Evolutionary conservation across 1,284 basidiomycete species (phyloP).

Genomic region (Pseudozyma tsukubaensis): DNA sequence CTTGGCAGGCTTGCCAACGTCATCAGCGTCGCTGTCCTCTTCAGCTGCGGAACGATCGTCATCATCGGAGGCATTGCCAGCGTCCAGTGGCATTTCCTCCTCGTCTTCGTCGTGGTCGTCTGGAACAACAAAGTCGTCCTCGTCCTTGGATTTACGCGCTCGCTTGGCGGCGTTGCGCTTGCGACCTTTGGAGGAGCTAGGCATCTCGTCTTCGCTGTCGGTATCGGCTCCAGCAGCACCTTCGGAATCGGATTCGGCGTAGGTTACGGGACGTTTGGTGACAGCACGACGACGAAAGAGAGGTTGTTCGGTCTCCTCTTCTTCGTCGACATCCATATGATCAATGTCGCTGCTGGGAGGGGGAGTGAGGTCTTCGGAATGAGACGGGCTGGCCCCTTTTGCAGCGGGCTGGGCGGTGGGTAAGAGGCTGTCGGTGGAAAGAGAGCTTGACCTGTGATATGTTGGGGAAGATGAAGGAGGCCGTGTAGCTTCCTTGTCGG

Average conservation of each 20-base stretch:
- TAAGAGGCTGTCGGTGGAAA: slow-evolving; percentile 28
- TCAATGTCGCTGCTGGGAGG: slow-evolving; percentile 41
- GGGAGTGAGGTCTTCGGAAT: slow-evolving; percentile 43
- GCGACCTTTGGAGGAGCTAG: slow-evolving; percentile 15
- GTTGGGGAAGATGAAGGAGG: slow-evolving; percentile 37
- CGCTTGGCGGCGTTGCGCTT: slow-evolving; percentile 29
- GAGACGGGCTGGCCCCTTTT: slow-evolving; percentile 8
- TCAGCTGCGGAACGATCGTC: slow-evolving; percentile 19
- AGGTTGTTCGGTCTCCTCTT: slow-evolving; percentile 40
- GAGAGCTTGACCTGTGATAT: slow-evolving; percentile 40
- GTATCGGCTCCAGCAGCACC: slow-evolving; percentile 26
- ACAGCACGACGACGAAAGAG: slow-evolving; percentile 47
- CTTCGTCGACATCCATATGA: slow-evolving; percentile 42
- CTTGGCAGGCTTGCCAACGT: slow-evolving; percentile 17
- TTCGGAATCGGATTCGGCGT: slow-evolving; percentile 58
- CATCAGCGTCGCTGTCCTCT: slow-evolving; percentile 29
- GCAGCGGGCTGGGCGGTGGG: slow-evolving; percentile 15
- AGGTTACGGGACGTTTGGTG: slow-evolving; percentile 48
- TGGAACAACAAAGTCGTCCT: slow-evolving; percentile 59
- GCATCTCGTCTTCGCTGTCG: slow-evolving; percentile 41
- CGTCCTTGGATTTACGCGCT: slow-evolving; percentile 37
- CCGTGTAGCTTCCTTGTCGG: slow-evolving; percentile 4
- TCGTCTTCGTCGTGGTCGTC: slow-evolving; percentile 50
- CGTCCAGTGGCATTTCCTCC: slow-evolving; percentile 32
- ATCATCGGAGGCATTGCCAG: slow-evolving; percentile 28